Evolutionary conservation across 73 alveolate species (phyloP), one percentile per base, ranked within the genome.

Genomic region (Paramecium biaurelia): DNA sequence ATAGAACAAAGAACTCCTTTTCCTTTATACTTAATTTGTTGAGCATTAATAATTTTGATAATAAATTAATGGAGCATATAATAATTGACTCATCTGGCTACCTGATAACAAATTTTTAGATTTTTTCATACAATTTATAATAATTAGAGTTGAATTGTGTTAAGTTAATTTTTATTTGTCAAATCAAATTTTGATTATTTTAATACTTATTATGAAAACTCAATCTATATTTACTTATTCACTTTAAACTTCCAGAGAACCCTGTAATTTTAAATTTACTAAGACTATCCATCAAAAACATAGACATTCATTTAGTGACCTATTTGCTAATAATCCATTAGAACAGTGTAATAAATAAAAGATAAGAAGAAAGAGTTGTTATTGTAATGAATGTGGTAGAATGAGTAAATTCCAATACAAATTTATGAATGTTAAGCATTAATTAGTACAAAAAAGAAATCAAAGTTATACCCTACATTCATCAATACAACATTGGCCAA

Each of bases 281-380:
- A 26, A 32, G 45, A 30, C 84, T 2, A 26, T 63, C 6, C 45
- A 11, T 26, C 4, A 63, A 63, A 63, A 63, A 32, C 84, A 63
- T 63, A 26, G 12, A 63, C 84, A 63, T 63, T 63, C 84, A 30
- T 30, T 63, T 32, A 63, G 84, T 63, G 84, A 63, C 23, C 45
- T 63, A 1, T 63, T 63, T 63, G 8, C 43, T 2, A 10, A 10
- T 63, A 63, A 26, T 30, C 14, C 15, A 12, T 26, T 30, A 7
- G 45, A 30, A 26, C 20, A 63, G 47, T 18, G 47, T 5, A 53
- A 53, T n/a, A 30, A 26, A 23, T 63, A 20, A 26, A 37, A 37
- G 45, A 72, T 72, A 21, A 72, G 86, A 72, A 72, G 86, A 37
- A 72, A 72, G 58, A 72, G 86, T 72, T 72, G 86, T 37, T 15